Evolutionary conservation across 306 rosid genomes (phyloP).

Genomic region (Albizia julibrissin): DNA sequence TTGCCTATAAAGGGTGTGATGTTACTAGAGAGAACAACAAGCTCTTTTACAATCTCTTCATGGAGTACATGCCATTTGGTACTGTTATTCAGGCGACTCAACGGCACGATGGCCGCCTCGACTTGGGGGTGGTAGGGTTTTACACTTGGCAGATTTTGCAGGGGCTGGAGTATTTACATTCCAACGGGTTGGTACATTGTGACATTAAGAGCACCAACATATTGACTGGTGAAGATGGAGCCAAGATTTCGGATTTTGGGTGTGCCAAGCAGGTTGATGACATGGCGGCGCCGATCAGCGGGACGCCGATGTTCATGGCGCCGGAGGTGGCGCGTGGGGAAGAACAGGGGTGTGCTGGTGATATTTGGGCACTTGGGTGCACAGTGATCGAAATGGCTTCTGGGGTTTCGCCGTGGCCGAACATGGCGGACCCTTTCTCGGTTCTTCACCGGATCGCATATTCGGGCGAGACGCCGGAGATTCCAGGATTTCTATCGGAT

Average conservation of each 20-base stretch:
- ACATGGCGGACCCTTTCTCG: slow-evolving; percentile 54
- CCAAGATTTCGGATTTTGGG: slow-evolving; percentile 83
- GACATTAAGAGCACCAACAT: slow-evolving; percentile 83
- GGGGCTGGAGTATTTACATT: slow-evolving; percentile 76
- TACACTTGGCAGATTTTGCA: slow-evolving; percentile 51
- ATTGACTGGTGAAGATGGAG: slow-evolving; percentile 60
- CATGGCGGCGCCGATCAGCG: slow-evolving; percentile 34
- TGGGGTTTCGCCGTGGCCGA: slow-evolving; percentile 69
- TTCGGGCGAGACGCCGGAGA: slow-evolving; percentile 59
- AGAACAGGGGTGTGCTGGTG: slow-evolving; percentile 69
- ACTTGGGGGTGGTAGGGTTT: slow-evolving; percentile 35
- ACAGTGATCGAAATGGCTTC: slow-evolving; percentile 78
- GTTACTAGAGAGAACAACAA: slow-evolving; percentile 54
- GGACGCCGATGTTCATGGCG: slow-evolving; percentile 91
- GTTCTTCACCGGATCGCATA: slow-evolving; percentile 63
- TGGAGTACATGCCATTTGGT: slow-evolving; percentile 73
- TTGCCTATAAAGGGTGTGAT: slow-evolving; percentile 65
- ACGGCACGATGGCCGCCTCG: slow-evolving; percentile 43
- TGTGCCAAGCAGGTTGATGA: slow-evolving; percentile 54
- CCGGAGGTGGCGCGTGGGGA: slow-evolving; percentile 93
- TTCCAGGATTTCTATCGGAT: slow-evolving; percentile 65
- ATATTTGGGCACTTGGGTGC: slow-evolving; percentile 91
- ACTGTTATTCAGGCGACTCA: slow-evolving; percentile 42
- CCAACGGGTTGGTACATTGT: slow-evolving; percentile 76
- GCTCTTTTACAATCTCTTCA: slow-evolving; percentile 64